Evolutionary conservation across 257 asterid genomes (phyloP), one percentile per base, ranked within the genome.

Genomic region (Lithospermum erythrorhizon): DNA sequence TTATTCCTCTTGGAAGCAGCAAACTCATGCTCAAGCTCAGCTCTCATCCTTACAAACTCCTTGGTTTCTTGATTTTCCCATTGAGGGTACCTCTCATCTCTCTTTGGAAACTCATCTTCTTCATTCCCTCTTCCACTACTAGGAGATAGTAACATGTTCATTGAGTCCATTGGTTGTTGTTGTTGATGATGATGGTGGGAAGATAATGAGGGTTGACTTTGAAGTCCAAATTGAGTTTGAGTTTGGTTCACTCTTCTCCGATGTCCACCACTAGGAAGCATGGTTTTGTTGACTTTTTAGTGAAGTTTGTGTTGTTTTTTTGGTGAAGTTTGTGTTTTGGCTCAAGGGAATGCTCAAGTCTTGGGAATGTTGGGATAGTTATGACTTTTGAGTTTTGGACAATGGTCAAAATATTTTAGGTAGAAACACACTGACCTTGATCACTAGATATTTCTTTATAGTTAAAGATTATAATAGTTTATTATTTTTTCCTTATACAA

Each of bases 61-160:
- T 77, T 83, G 8, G 86, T 89, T 67, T 86, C 97, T 32, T 82
- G 84, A 62, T 64, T 66, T 65, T 82, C 75, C 97, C 95, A 86
- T 51, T 74, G 87, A 30, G 83, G 85, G 59, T 65, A 74, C 71
- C 90, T 80, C 76, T 82, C 89, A 27, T 83, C 96, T 54, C 83
- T 77, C 70, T 58, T 71, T 2, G 88, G 84, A 4, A 84, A 66
- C 57, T 85, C 95, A 24, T 72, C 85, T 25, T 22, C 71, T 0
- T 81, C 90, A 20, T 70, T 78, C 27, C 15, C 72, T 5, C 63
- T 71, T 27, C 32, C 32, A 23, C 58, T 69, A 4, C 61, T 8
- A 8, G 49, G 49, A 6, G 57, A 18, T 0, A 53, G 24, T 2
- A 19, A 15, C 57, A 53, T 53, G 27, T 1, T 3, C 49, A 41